Evolutionary conservation across 371 early-diverging fungal species (phyloP), one percentile per base, ranked within the genome.

Genomic region (Rhizomucor miehei): DNA sequence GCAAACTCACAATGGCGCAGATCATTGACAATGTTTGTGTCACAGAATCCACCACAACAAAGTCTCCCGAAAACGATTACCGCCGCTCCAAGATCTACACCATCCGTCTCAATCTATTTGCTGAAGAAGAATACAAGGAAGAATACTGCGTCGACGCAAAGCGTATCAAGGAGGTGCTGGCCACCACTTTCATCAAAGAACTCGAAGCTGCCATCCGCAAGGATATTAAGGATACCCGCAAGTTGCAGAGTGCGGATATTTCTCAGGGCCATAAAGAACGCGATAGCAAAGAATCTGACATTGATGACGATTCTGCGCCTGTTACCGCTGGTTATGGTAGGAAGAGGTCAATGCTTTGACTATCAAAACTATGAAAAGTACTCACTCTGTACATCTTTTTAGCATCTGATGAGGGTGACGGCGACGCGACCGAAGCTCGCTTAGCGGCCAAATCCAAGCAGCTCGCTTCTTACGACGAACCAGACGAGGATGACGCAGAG

Each of bases 31-130:
- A 87, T 50, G 89, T 95, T 17, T 75, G 77, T 48, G 89, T 93
- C 6, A 77, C 74, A 0, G 91, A 91, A 69, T 72, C 73, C 13
- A 65, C 77, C 24, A 73, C 73, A 23, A 61, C 73, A 44, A 81
- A 81, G 62, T 62, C 72, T 23, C 60, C 79, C 9, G 73, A 70
- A 34, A 79, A 62, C 39, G 73, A 73, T 29, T 76, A 80, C 39
- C 50, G 66, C 49, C 82, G 89, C 50, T 65, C 77, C 51, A 88
- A 88, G 75, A 73, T 85, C 37, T 88, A 93, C 59, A 84, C 81
- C 9, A 79, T 98, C 46, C 86, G 88, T 16, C 66, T 98, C 62
- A 77, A 91, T 52, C 74, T 98, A 63, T 96, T 95, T 84, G 74
- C 82, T 8, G 80, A 85, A 48, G 71, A 79, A 13, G 92, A 91